Base-by-base conservation (phyloP, 2,329 filamentous ascomycete genomes). In the Bimuria novae-zelandiae region DNA sequence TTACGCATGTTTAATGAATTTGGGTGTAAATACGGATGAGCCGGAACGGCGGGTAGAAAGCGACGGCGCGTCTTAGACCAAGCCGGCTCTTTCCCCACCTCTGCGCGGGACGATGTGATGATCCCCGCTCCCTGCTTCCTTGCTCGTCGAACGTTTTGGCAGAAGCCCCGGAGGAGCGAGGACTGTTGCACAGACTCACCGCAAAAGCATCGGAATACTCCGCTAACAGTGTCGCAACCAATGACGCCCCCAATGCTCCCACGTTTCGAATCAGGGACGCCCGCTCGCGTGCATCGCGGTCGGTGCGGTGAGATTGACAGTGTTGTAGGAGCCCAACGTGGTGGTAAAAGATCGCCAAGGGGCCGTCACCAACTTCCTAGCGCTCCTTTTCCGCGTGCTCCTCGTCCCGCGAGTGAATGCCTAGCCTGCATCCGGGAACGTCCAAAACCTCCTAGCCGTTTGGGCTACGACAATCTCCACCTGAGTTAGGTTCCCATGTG, bases 331-430 rank as follows among this genome's bases (percentile, higher is more conserved):
- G 44, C 44, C 44, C 44, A 39, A 39, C 16, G 23, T 23, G n/a
- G 33, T 30, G 44, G 44, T 47, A 47, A 12, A 61, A 43, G 65
- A 68, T 69, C 64, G 64, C 49, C 67, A 61, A 64, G 63, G 66
- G 66, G 63, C 62, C 60, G 62, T 57, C 52, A 51, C 49, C 61
- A 66, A 52, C 51, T 54, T 58, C 59, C 61, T 71, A 68, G 66
- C 54, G 57, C 54, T 42, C 48, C 48, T 52, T 57, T 57, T 62
- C 65, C 66, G 66, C 65, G 62, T 69, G 63, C 52, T 53, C 27
- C 42, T 65, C 60, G 60, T 70, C 64, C 68, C 68, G 67, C 54
- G 57, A 58, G 51, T 61, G 60, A 59, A 57, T 57, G 55, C 53
- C 60, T 57, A 62, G 49, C 14, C 64, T 54, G 42, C 16, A 51